Percentiles rank a stretch among this genome's conserved stretches.
Conservation (phyloP, 140 eudicot species). For the Erigeron philadelphicus region DNA sequence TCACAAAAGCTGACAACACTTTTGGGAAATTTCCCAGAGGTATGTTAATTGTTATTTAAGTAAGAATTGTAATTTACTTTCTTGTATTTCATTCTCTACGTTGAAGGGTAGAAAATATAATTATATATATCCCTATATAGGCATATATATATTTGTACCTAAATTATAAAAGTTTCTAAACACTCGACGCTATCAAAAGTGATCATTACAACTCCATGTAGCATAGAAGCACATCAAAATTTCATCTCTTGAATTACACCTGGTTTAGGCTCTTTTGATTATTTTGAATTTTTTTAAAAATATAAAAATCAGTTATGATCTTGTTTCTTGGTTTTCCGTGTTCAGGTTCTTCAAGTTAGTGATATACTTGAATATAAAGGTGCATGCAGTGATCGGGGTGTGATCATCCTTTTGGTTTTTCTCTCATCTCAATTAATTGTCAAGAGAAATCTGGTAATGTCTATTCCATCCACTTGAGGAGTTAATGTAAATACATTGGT, state of each 20-base stretch:
- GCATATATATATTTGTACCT: background rate
- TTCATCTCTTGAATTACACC: too few species aligned
- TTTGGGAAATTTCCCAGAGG: conserved; percentile 95
- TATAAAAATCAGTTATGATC: background rate
- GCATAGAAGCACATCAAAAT: background rate
- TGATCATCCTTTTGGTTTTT: conserved; percentile 75
- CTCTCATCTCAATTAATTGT: conserved; percentile 71
- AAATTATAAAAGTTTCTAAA: background rate
- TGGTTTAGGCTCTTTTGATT: background rate
- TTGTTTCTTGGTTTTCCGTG: background rate
- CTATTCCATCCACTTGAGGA: background rate
- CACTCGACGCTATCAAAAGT: background rate
- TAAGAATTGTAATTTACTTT: background rate
- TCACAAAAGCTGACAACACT: conserved; percentile 79
- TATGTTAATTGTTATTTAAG: conserved; percentile 25
- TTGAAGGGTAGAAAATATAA: background rate
- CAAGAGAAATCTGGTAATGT: conserved; percentile 66
- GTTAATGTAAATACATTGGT: conserved; percentile 6
- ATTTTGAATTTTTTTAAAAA: background rate
- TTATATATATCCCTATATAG: too few species aligned
- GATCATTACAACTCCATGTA: background rate
- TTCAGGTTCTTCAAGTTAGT: conserved; percentile 85
- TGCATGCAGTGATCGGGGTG: conserved; percentile 71
- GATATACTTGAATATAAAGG: conserved; percentile 87
- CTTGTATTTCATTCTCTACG: background rate